Percentiles rank a stretch among this genome's conserved stretches.
phyloP scores from a whole-genome alignment of 179 eudicot genomes.

The Pouteria campechiana region DNA sequence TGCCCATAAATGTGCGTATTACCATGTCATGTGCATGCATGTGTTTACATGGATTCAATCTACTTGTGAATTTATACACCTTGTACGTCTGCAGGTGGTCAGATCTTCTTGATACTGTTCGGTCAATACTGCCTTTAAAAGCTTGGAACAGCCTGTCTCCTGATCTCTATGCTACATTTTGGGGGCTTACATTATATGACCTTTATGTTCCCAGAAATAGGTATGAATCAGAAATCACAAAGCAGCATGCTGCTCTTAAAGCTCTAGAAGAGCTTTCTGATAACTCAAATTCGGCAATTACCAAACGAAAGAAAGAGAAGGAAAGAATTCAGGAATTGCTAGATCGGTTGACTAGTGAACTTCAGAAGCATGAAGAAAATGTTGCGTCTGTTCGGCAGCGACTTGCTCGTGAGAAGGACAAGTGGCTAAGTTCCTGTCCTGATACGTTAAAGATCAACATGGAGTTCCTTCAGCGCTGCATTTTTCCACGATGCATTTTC shows the following conservation, averaged over 20 bases:
- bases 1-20: too few relatives aligned
- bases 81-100: slow-evolving; percentile 59
- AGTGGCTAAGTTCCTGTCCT: slow-evolving; percentile 93
- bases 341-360: slow-evolving; percentile 76
- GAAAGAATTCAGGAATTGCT: slow-evolving; percentile 93
- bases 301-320: slow-evolving; percentile 97
- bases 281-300: slow-evolving; percentile 93
- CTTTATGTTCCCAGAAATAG: slow-evolving; percentile 90
- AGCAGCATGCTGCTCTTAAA: slow-evolving; percentile 82
- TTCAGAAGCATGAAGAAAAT: slow-evolving; percentile 83
- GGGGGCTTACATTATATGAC: slow-evolving; percentile 96
- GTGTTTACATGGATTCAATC: too few relatives aligned
- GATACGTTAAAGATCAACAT: slow-evolving; percentile 94
- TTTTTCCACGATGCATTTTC: slow-evolving; percentile 94
- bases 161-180: slow-evolving; percentile 91
- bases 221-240: slow-evolving; percentile 85
- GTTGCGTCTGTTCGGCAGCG: slow-evolving; percentile 83
- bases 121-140: slow-evolving; percentile 81
- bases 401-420: slow-evolving; percentile 88
- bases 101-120: slow-evolving; percentile 69
- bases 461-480: slow-evolving; percentile 98
- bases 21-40: too few relatives aligned
- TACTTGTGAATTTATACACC: too few relatives aligned
- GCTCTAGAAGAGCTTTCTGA: slow-evolving; percentile 95
- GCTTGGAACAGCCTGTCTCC: slow-evolving; percentile 99